Base-by-base conservation (phyloP, 2,329 filamentous ascomycete genomes). In the Colletotrichum filicis region DNA sequence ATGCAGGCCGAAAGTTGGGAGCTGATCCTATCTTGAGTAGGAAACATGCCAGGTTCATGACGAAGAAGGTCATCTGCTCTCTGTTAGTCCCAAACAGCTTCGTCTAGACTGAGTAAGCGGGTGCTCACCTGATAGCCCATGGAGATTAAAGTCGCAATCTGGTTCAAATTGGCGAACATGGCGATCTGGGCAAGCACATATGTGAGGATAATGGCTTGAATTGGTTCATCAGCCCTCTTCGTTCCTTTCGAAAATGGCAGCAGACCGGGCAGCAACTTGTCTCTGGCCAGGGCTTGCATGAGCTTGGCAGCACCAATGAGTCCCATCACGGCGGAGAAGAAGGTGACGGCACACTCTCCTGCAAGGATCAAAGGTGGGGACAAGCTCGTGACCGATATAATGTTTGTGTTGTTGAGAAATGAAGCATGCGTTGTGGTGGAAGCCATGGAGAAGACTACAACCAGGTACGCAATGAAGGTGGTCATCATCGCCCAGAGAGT, bases 251-350 rank as follows among this genome's bases (percentile, higher is more conserved):
- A 91, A 76, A 97, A 96, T 0, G 94, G 79, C 0, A 88, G 88
- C 3, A 97, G 85, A 0, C 94, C 94, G 1, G 95, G 95, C 16
- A 97, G 86, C 2, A 97, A 85, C 77, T 90, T 92, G 79, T 97
- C 95, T 79, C 93, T 87, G 3, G 94, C 93, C 74, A 97, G 88
- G 32, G 95, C 95, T 79, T 97, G 94, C 32, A 97, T 88, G 14
- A 97, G 88, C 79, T 97, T 97, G 32, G 95, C 93, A 6, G 94
- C 93, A 1, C 94, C 94, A 75, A 97, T 94, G 52, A 97, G 89
- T 4, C 95, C 95, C 93, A 97, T 97, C 64, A 97, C 82, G 5
- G 94, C 92, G 0, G 94, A 97, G 83, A 97, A 97, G 77, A 95
- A 92, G 1, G 93, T 92, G 1, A 94, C 94, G 2, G 94, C 92